A percentile compares a stretch with the other conserved stretches of the same genome.
Conservation (phyloP, 371 early-diverging fungal genomes). For the Rhizopus stolonifer region DNA sequence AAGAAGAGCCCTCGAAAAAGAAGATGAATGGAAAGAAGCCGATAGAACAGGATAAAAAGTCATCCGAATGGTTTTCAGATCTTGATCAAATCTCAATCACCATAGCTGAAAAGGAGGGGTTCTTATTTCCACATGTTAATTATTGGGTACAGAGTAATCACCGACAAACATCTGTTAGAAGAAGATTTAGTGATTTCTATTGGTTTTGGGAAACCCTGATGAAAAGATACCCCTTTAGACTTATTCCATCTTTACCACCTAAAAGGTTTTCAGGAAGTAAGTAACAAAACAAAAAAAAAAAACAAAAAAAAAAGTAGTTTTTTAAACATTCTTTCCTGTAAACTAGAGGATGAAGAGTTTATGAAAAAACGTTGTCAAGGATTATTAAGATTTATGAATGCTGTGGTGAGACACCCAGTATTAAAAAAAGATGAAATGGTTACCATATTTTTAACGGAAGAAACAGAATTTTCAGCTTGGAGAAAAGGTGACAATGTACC, state of each 20-base stretch:
- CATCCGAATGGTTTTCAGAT: constrained; percentile 48
- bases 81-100: constrained; percentile 60
- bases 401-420: constrained; percentile 72
- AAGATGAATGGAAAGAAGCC: neutral
- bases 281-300: no score
- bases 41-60: constrained; percentile 9
- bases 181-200: constrained; percentile 50
- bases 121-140: constrained; percentile 49
- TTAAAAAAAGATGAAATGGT: constrained; percentile 65
- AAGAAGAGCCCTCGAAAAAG: neutral
- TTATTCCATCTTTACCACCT: constrained; percentile 45
- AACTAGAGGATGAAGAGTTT: constrained; percentile 63
- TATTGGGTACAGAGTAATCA: constrained; percentile 45
- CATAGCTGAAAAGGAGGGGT: constrained; percentile 69
- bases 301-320: no score
- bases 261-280: constrained; percentile 47
- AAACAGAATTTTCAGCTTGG: constrained; percentile 49
- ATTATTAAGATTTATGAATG: constrained; percentile 69
- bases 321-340: no score
- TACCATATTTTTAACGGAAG: constrained; percentile 62
- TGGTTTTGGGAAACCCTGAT: constrained; percentile 44
- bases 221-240: constrained; percentile 44
- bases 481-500: constrained; percentile 39
- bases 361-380: constrained; percentile 69
- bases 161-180: constrained; percentile 36